Conservation (phyloP, 495 filamentous ascomycete species). For the Trypethelium eluteriae region DNA sequence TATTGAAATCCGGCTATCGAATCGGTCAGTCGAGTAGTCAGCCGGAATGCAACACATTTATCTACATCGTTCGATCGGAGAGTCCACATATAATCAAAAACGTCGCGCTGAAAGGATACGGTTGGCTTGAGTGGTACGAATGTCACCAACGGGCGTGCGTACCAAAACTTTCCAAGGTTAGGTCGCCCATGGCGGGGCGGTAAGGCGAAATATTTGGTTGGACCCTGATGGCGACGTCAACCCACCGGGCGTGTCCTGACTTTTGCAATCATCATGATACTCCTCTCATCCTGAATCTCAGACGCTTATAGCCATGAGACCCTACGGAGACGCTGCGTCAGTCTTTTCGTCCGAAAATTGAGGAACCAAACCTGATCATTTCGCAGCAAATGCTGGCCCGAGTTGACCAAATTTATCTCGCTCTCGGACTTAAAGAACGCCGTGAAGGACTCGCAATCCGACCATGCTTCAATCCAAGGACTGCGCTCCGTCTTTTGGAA, state of each 20-base stretch:
- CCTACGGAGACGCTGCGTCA: background rate
- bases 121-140: too few species aligned
- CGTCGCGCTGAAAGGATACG: too few species aligned
- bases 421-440: slow-evolving; percentile 58
- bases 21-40: background rate
- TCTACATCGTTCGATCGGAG: too few species aligned
- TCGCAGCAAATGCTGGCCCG: slow-evolving; percentile 30
- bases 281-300: background rate
- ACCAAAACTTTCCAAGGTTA: too few species aligned
- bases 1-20: background rate
- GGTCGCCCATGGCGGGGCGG: too few species aligned
- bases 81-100: too few species aligned
- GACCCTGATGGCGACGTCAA: background rate
- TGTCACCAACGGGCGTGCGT: too few species aligned
- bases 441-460: slow-evolving; percentile 49
- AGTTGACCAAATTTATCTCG: slow-evolving; percentile 28
- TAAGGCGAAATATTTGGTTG: too few species aligned
- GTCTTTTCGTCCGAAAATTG: background rate
- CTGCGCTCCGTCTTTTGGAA: slow-evolving; percentile 93
- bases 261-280: background rate
- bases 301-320: background rate
- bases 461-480: slow-evolving; percentile 46
- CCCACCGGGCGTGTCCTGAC: background rate
- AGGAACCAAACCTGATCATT: background rate
- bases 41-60: background rate